Conservation (phyloP, 2,329 filamentous ascomycete genomes). For the Penicillium sp. region DNA sequence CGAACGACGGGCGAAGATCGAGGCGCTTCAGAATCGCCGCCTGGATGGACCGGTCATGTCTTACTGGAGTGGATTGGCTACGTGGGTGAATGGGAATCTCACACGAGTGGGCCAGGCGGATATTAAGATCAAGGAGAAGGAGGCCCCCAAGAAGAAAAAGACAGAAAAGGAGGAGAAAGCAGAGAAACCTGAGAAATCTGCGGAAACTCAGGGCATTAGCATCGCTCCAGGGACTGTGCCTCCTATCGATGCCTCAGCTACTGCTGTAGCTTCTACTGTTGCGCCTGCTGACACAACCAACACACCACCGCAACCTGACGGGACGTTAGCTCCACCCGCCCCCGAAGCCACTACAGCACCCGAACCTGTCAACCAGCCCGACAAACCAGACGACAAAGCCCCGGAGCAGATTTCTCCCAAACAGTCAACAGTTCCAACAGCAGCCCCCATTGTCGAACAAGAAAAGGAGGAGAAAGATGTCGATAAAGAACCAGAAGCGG, state of each 20-base stretch:
- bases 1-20: conserved; percentile 77
- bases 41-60: conserved; percentile 86
- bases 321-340: neutral
- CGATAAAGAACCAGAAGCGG: neutral
- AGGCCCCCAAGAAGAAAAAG: conserved; percentile 43
- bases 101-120: conserved; percentile 68
- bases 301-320: neutral
- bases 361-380: neutral
- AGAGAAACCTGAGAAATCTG: conserved; percentile 28
- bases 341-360: neutral
- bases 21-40: conserved; percentile 82
- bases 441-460: neutral
- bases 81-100: conserved; percentile 75
- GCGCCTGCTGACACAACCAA: neutral
- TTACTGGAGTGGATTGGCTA: conserved; percentile 88
- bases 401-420: neutral
- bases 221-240: conserved; percentile 8
- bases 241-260: neutral
- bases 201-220: conserved; percentile 3
- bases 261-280: neutral
- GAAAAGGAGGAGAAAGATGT: neutral
- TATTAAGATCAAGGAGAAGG: conserved; percentile 39
- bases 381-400: neutral
- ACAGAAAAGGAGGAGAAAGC: conserved; percentile 30
- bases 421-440: neutral